These are phyloP conservation scores for Strobilomyces echinocephalus DNA, from an alignment of 768 basidiomycete species.

Conservation along the genomic window DNA sequence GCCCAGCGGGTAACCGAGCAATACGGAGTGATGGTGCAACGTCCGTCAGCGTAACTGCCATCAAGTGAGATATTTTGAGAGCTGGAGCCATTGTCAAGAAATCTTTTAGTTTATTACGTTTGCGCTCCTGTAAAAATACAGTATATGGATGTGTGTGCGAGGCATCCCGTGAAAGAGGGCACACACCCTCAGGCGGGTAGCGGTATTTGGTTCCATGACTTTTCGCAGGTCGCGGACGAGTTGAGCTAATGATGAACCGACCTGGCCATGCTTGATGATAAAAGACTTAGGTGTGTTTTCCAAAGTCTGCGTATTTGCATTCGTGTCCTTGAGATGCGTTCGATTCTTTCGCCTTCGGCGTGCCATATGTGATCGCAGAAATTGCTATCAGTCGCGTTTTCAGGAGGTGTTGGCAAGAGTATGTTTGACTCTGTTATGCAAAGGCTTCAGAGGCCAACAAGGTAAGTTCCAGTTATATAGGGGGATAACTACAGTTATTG, in stretches of 20 bases:
- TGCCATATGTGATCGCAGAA: slow-evolving; percentile 32
- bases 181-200: slow-evolving; percentile 79
- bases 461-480: not conserved
- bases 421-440: slow-evolving; percentile 26
- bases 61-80: slow-evolving; percentile 85
- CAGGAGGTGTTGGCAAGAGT: slow-evolving; percentile 4
- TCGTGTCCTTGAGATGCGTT: slow-evolving; percentile 69
- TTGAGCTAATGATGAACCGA: slow-evolving; percentile 80
- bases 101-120: slow-evolving; percentile 87
- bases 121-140: slow-evolving; percentile 65
- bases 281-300: slow-evolving; percentile 78
- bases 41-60: slow-evolving; percentile 86
- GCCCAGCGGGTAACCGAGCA: slow-evolving; percentile 82
- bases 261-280: slow-evolving; percentile 93
- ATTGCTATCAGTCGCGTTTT: slow-evolving; percentile 19
- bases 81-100: slow-evolving; percentile 89
- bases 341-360: slow-evolving; percentile 69
- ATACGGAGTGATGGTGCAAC: slow-evolving; percentile 84
- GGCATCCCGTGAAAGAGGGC: not conserved
- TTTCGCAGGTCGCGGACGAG: slow-evolving; percentile 91
- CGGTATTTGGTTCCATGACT: slow-evolving; percentile 98
- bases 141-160: slow-evolving; percentile 6
- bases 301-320: slow-evolving; percentile 30
- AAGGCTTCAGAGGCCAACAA: not conserved
- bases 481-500: slow-evolving; percentile 8